A percentile compares a stretch with the other conserved stretches of the same genome.
Evolutionary conservation across 805 yeast genomes (phyloP).

Genomic region (Suhomyces xylopsoci): DNA sequence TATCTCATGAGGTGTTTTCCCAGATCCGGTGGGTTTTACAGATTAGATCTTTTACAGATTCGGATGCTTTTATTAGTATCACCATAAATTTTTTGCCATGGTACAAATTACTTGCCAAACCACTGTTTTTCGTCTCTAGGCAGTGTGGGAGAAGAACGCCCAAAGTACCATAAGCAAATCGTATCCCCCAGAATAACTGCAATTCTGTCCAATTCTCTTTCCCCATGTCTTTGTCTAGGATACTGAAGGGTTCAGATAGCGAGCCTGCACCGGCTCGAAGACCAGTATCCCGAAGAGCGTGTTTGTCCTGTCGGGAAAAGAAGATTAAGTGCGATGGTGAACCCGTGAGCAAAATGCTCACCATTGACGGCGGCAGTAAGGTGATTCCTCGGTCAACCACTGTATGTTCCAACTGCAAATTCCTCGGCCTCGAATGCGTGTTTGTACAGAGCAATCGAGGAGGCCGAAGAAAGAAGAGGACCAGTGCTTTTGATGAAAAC

Average conservation of each 20-base stretch:
- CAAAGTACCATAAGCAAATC: too few species aligned
- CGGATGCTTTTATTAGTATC: neutral
- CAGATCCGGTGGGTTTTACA: neutral
- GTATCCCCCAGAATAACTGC: too few species aligned
- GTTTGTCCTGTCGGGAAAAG: slow-evolving; percentile 61
- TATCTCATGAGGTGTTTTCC: neutral
- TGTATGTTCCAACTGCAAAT: slow-evolving; percentile 49
- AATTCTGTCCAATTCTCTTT: neutral
- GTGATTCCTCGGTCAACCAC: slow-evolving; percentile 6
- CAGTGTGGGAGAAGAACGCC: neutral
- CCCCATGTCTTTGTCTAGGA: neutral
- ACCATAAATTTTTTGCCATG: neutral
- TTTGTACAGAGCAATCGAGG: slow-evolving; percentile 58
- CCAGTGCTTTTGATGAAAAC: neutral
- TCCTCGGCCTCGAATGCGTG: slow-evolving; percentile 47
- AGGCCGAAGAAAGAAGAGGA: slow-evolving; percentile 46
- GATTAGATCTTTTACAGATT: neutral
- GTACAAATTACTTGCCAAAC: neutral
- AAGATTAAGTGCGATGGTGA: slow-evolving; percentile 69
- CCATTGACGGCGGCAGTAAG: slow-evolving; percentile 18
- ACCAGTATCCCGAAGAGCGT: slow-evolving; percentile 41
- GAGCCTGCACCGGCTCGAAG: slow-evolving; percentile 3
- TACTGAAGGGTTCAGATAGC: neutral
- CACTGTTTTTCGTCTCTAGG: neutral
- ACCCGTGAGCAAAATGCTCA: slow-evolving; percentile 15